Conservation (phyloP, 495 filamentous ascomycete species). For the Xylaria cubensis region DNA sequence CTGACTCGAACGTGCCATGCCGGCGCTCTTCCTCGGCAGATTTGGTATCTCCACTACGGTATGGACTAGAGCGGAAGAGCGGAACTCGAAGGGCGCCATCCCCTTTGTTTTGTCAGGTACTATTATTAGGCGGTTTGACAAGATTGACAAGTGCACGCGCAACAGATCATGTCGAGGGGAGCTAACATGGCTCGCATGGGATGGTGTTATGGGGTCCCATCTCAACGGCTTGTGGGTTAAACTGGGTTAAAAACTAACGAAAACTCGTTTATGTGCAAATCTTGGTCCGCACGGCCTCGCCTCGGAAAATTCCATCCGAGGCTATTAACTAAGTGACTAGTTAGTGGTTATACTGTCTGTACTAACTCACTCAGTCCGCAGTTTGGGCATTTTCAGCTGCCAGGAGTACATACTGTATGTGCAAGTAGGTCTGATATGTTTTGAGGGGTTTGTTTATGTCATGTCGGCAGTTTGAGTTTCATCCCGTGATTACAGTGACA, state of each 20-base stretch:
- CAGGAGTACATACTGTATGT: background rate
- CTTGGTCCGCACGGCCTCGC: background rate
- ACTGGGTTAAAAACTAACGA: background rate
- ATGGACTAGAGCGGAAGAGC: background rate
- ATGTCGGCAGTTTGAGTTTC: background rate
- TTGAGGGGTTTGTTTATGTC: background rate
- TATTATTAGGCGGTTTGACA: constrained; percentile 21
- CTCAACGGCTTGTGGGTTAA: constrained; percentile 15
- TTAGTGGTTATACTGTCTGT: no score
- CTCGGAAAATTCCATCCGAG: constrained; percentile 17
- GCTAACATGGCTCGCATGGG: background rate
- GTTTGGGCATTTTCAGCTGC: background rate
- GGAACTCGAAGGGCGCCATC: background rate
- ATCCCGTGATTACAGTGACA: background rate
- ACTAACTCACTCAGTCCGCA: no score
- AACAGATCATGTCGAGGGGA: background rate
- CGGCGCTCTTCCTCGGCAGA: constrained; percentile 4
- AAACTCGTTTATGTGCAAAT: constrained; percentile 6
- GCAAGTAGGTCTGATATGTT: background rate
- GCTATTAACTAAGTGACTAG: no score
- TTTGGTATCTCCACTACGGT: background rate
- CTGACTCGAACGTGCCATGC: constrained; percentile 17
- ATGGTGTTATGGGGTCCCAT: constrained; percentile 3
- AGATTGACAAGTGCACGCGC: constrained; percentile 5
- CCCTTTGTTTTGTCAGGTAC: background rate